Percentiles rank a stretch among this genome's conserved stretches.
Conservation (phyloP, 352 stramenopile genomes). For the Pythium chondricola region DNA sequence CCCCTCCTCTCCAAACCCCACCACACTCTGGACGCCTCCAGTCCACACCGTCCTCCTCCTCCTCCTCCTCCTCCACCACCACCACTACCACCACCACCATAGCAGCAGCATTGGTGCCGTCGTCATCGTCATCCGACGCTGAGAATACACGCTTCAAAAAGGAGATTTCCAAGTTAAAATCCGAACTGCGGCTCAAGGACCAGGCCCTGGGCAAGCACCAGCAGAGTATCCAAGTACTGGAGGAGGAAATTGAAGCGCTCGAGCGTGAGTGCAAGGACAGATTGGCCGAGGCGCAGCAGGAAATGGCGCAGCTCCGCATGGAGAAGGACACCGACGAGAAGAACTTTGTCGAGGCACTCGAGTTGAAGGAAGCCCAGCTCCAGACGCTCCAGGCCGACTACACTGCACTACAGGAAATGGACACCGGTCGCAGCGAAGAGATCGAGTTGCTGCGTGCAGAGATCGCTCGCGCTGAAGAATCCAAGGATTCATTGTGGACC, state of each 20-base stretch:
- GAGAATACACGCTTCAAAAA: constrained; percentile 30
- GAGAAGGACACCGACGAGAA: constrained; percentile 65
- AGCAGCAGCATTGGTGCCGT: neutral
- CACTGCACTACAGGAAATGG: constrained; percentile 27
- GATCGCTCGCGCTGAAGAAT: constrained; percentile 41
- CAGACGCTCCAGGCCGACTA: constrained; percentile 43
- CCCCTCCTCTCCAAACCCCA: no score
- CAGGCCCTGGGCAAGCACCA: constrained; percentile 48
- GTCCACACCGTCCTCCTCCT: neutral
- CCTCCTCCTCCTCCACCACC: neutral
- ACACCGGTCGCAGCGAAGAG: constrained; percentile 27
- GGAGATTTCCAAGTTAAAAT: constrained; percentile 42
- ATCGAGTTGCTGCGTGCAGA: constrained; percentile 40
- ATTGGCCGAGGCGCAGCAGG: constrained; percentile 47
- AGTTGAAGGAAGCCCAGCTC: constrained; percentile 64
- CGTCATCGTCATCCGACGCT: constrained; percentile 3
- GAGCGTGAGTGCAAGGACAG: constrained; percentile 70
- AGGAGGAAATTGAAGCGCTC: constrained; percentile 74
- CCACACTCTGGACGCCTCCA: constrained; percentile 4
- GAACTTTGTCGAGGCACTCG: constrained; percentile 65
- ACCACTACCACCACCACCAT: neutral
- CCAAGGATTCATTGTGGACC: constrained; percentile 64
- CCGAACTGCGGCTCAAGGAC: constrained; percentile 55
- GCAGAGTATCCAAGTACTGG: constrained; percentile 53
- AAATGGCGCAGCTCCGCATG: constrained; percentile 41